phyloP scores from a whole-genome alignment of 129 eudicot genomes.

The Arctium lappa region DNA sequence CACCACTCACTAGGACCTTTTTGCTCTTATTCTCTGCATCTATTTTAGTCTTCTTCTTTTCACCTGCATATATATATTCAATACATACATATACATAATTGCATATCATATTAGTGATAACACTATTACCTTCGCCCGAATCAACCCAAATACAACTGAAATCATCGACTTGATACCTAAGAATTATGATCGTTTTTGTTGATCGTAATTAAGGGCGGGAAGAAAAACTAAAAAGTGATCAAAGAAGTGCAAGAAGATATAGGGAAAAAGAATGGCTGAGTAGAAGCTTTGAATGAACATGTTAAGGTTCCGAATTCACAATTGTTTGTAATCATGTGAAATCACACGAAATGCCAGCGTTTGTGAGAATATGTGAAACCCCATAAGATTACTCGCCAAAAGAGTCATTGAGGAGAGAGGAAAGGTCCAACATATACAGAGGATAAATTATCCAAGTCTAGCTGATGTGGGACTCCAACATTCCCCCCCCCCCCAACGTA shows the following conservation, averaged over 20 bases:
- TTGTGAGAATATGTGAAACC: neutral
- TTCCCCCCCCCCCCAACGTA: too few relatives aligned
- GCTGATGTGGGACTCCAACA: too few relatives aligned
- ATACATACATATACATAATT: too few relatives aligned
- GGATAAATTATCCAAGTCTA: neutral
- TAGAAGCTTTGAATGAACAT: neutral
- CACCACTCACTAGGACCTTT: slow-evolving; percentile 6
- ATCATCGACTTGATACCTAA: neutral
- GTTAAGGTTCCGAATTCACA: neutral
- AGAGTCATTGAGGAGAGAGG: neutral
- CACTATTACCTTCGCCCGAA: neutral
- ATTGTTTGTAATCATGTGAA: neutral
- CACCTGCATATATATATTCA: neutral
- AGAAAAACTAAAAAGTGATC: neutral
- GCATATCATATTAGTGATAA: neutral
- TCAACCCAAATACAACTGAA: neutral
- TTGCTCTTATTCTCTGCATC: neutral
- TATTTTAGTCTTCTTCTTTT: neutral
- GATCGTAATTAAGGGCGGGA: neutral
- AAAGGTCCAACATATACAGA: neutral
- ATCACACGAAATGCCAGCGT: neutral
- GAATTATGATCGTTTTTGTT: neutral
- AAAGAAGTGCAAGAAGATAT: neutral
- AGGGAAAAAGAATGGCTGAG: neutral
- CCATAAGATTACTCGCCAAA: neutral